phyloP scores from a whole-genome alignment of 768 basidiomycete genomes.

The Wakefieldia striispora region DNA sequence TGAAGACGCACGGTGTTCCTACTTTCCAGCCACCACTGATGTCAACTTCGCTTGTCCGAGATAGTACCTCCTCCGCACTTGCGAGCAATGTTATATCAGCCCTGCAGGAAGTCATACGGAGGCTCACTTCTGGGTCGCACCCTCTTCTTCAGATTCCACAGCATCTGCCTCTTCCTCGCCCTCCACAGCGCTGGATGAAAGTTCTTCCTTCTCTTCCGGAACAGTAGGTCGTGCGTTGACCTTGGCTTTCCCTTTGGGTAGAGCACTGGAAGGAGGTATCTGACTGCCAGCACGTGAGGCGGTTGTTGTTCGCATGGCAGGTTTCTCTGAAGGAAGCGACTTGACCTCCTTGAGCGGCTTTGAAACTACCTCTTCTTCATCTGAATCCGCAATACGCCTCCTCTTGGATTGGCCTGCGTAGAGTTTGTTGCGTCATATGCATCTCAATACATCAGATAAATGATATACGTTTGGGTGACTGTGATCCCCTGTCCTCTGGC shows the following conservation, averaged over 20 bases:
- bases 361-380: slow-evolving; percentile 40
- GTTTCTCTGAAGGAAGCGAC: background rate
- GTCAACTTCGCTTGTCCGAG: slow-evolving; percentile 66
- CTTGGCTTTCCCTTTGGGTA: slow-evolving; percentile 20
- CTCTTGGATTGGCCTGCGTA: slow-evolving; percentile 43
- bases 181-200: slow-evolving; percentile 33
- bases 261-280: slow-evolving; percentile 1
- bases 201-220: slow-evolving; percentile 34
- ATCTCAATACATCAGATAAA: background rate
- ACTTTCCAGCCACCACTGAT: slow-evolving; percentile 79
- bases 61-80: slow-evolving; percentile 70
- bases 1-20: slow-evolving; percentile 71
- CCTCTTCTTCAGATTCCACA: slow-evolving; percentile 44
- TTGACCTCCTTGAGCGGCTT: slow-evolving; percentile 1
- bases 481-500: slow-evolving; percentile 38
- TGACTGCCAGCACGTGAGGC: background rate
- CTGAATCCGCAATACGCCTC: slow-evolving; percentile 52
- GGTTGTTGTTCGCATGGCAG: background rate
- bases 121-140: slow-evolving; percentile 64
- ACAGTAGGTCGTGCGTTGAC: slow-evolving; percentile 8
- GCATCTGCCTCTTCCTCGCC: slow-evolving; percentile 42
- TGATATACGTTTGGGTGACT: slow-evolving; percentile 20
- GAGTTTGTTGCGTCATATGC: background rate
- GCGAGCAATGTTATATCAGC: slow-evolving; percentile 1
- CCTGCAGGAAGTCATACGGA: background rate